phyloP scores from a whole-genome alignment of 164 flowering plant species.

The Amborella trichopoda region DNA sequence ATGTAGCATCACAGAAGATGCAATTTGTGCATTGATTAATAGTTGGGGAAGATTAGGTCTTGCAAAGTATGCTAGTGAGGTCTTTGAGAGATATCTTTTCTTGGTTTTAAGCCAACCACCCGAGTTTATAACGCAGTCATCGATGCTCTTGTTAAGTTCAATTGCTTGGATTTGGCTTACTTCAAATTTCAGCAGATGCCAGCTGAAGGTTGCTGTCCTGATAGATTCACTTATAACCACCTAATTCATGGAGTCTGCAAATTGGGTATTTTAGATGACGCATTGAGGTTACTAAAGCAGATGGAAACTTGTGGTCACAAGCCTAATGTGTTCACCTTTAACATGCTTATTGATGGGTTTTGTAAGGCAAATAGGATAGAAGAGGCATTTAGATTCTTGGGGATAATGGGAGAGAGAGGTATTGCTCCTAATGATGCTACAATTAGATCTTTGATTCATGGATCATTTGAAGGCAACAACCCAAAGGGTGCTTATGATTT shows the following conservation, averaged over 20 bases:
- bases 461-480: conserved; percentile 43
- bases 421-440: conserved; percentile 74
- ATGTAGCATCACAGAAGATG: conserved; percentile 38
- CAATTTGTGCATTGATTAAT: conserved; percentile 61
- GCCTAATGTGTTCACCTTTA: conserved; percentile 77
- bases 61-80: conserved; percentile 65
- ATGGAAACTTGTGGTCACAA: conserved; percentile 50
- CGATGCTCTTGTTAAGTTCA: conserved; percentile 74
- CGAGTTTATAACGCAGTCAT: conserved; percentile 83
- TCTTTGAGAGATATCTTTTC: conserved; percentile 75
- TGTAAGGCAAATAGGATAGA: conserved; percentile 61
- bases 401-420: conserved; percentile 52
- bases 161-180: conserved; percentile 83
- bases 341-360: conserved; percentile 74
- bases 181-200: conserved; percentile 87
- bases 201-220: conserved; percentile 63
- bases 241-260: conserved; percentile 88
- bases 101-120: conserved; percentile 64
- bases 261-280: conserved; percentile 84
- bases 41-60: conserved; percentile 95
- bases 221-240: conserved; percentile 81
- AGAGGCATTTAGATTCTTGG: conserved; percentile 52
- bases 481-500: conserved; percentile 43
- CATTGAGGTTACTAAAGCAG: conserved; percentile 67
- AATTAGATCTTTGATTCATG: conserved; percentile 73